These are phyloP conservation scores for Lolium perenne DNA, from an alignment of 176 grass and related monocot genomes.

Conservation along the genomic window DNA sequence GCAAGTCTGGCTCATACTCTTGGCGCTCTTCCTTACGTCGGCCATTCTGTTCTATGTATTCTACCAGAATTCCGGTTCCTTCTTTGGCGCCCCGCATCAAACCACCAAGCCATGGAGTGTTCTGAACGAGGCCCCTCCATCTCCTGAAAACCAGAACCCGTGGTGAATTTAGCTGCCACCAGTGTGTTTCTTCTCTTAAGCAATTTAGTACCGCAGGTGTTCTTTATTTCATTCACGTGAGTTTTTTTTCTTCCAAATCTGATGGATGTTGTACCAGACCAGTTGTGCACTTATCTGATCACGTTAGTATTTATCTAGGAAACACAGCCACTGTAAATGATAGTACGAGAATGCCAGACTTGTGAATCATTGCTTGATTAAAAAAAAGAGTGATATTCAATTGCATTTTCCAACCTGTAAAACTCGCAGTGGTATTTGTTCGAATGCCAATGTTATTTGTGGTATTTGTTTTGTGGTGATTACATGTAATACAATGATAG, in stretches of 20 bases:
- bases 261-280: slow-evolving; percentile 17
- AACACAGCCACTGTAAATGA: slow-evolving; percentile 8
- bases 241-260: neutral
- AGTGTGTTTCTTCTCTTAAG: neutral
- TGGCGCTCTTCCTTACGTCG: slow-evolving; percentile 71
- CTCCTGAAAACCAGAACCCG: slow-evolving; percentile 54
- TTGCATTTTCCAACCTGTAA: neutral
- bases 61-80: slow-evolving; percentile 69
- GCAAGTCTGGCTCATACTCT: slow-evolving; percentile 76
- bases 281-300: slow-evolving; percentile 36
- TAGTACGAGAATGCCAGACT: slow-evolving; percentile 24
- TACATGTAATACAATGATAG: neutral
- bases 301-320: slow-evolving; percentile 17
- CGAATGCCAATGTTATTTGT: neutral
- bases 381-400: neutral
- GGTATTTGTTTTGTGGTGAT: neutral
- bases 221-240: neutral
- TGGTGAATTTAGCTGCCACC: slow-evolving; percentile 45
- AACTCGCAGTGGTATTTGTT: neutral
- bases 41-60: slow-evolving; percentile 67
- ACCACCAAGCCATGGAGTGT: slow-evolving; percentile 55
- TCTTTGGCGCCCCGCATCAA: slow-evolving; percentile 81
- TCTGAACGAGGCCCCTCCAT: slow-evolving; percentile 55
- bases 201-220: neutral
- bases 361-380: neutral